These are phyloP conservation scores for Papiliotrema fonsecae DNA, from an alignment of 1,284 basidiomycete genomes.

Conservation along the genomic window DNA sequence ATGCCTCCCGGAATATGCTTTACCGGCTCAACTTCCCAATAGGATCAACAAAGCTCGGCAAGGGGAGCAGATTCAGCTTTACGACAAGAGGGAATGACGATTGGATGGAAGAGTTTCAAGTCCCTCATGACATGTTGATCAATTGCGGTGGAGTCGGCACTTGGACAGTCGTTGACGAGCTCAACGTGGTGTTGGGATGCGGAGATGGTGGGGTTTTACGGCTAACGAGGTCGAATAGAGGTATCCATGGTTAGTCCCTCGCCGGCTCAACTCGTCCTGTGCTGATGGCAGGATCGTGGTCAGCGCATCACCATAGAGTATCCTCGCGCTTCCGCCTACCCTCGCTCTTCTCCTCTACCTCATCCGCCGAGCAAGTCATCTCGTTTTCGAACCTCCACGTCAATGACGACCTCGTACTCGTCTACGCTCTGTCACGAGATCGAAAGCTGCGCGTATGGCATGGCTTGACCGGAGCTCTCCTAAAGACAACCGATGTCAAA, in stretches of 20 bases:
- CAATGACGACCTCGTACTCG: conserved; percentile 53
- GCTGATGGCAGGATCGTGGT: conserved; percentile 26
- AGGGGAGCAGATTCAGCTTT: conserved; percentile 26
- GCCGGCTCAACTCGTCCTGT: background rate
- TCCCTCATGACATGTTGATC: conserved; percentile 28
- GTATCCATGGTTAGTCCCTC: conserved; percentile 22
- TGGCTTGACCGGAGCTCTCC: conserved; percentile 33
- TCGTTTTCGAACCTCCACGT: conserved; percentile 29
- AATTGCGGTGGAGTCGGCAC: conserved; percentile 40
- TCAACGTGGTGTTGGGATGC: conserved; percentile 63
- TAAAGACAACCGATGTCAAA: conserved; percentile 43
- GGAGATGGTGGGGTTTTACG: conserved; percentile 67
- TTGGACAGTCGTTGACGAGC: conserved; percentile 64
- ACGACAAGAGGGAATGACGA: conserved; percentile 26
- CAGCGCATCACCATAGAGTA: conserved; percentile 32
- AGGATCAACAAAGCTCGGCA: conserved; percentile 14
- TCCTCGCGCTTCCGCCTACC: conserved; percentile 32
- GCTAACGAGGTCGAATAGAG: conserved; percentile 51
- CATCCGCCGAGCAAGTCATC: conserved; percentile 32
- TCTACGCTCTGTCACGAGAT: conserved; percentile 85
- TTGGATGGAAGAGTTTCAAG: conserved; percentile 39
- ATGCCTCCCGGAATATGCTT: conserved; percentile 55
- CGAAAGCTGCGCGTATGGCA: conserved; percentile 74
- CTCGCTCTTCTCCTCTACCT: conserved; percentile 33
- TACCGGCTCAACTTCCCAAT: conserved; percentile 66